Percentiles rank a stretch among this genome's conserved stretches.
phyloP scores from a whole-genome alignment of 768 basidiomycete species.

The Pulveroboletus sp. region DNA sequence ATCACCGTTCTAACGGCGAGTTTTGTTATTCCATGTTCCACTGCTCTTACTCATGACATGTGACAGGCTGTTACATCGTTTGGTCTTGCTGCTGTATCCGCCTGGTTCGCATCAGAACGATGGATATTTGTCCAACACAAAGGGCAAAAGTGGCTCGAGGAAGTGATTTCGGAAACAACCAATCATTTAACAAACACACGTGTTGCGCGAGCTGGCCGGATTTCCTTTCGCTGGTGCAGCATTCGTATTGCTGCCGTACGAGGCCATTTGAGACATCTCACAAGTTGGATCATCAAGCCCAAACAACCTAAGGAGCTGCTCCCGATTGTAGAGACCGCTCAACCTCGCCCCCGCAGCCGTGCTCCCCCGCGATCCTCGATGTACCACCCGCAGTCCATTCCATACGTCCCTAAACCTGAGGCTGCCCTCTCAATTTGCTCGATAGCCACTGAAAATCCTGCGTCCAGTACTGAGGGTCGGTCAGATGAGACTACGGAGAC shows the following conservation, averaged over 20 bases:
- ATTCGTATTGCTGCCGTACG: conserved; percentile 15
- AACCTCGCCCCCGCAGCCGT: conserved; percentile 12
- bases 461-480: conserved; percentile 25
- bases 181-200: conserved; percentile 27
- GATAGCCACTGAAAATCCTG: conserved; percentile 23
- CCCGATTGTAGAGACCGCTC: conserved; percentile 22
- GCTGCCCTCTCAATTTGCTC: conserved; percentile 27
- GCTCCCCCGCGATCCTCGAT: conserved; percentile 9
- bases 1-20: conserved; percentile 69
- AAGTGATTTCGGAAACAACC: conserved; percentile 34
- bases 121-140: conserved; percentile 47
- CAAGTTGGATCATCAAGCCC: conserved; percentile 23
- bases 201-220: conserved; percentile 23
- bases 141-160: conserved; percentile 51
- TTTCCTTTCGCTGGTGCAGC: conserved; percentile 25
- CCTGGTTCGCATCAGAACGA: conserved; percentile 53
- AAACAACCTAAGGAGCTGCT: conserved; percentile 20
- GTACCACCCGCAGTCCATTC: conserved; percentile 21
- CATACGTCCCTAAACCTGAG: conserved; percentile 18
- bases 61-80: conserved; percentile 38
- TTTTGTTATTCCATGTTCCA: not conserved
- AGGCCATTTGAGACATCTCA: conserved; percentile 23
- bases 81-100: conserved; percentile 48
- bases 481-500: conserved; percentile 26
- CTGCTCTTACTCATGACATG: conserved; percentile 4